phyloP scores from a whole-genome alignment of 73 alveolate genomes.

The Paramecium primaurelia region DNA sequence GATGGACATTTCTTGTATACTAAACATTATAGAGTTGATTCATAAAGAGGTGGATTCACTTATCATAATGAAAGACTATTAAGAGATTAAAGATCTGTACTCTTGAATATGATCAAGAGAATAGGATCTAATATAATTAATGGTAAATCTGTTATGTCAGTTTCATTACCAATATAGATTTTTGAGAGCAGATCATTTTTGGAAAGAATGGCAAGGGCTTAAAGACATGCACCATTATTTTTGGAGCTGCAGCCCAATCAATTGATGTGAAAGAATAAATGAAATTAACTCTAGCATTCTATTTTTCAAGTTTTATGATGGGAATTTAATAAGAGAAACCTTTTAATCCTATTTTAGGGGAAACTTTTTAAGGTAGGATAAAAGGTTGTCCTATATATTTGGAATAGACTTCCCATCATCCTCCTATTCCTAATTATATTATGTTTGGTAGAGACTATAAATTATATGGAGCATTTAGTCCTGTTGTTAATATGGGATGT shows the following conservation, averaged over 20 bases:
- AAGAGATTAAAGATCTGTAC: slow-evolving; percentile 22
- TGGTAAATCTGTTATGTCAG: slow-evolving; percentile 53
- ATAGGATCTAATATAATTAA: slow-evolving; percentile 49
- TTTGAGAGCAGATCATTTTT: slow-evolving; percentile 46
- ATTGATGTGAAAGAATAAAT: slow-evolving; percentile 12
- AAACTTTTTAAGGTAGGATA: slow-evolving; percentile 47
- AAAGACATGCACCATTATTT: slow-evolving; percentile 57
- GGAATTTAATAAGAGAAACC: slow-evolving; percentile 60
- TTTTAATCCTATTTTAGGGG: slow-evolving; percentile 57
- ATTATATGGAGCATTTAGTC: slow-evolving; percentile 15
- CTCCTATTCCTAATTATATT: slow-evolving; percentile 47
- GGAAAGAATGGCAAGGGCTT: slow-evolving; percentile 53
- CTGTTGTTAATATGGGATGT: slow-evolving; percentile 54
- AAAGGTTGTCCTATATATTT: slow-evolving; percentile 59
- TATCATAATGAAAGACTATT: slow-evolving; percentile 28
- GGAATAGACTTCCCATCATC: slow-evolving; percentile 54
- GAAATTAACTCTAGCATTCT: background rate
- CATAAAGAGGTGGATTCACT: slow-evolving; percentile 49
- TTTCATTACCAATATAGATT: slow-evolving; percentile 49
- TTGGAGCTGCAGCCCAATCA: slow-evolving; percentile 25
- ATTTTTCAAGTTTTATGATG: slow-evolving; percentile 44
- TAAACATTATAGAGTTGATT: slow-evolving; percentile 41
- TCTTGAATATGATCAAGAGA: slow-evolving; percentile 48
- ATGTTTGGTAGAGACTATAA: slow-evolving; percentile 57
- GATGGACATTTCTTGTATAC: slow-evolving; percentile 48